These are phyloP conservation scores for Yarrowia divulgata DNA, from an alignment of 805 yeast genomes.

Conservation along the genomic window DNA sequence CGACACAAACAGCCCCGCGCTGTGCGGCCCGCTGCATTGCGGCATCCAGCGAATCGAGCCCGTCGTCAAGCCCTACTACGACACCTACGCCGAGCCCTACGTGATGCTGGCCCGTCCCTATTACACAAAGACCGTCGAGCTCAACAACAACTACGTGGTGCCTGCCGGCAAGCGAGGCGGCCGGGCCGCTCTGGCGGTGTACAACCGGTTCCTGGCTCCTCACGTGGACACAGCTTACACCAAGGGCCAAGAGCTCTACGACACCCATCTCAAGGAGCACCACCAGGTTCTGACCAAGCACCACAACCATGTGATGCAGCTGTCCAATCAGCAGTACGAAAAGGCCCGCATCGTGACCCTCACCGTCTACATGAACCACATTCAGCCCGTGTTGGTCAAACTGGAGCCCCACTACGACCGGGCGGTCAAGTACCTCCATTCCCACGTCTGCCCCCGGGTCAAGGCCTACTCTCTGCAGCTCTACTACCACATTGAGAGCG, in stretches of 20 bases:
- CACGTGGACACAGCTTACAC: slow-evolving; percentile 1
- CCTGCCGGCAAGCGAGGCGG: slow-evolving; percentile 14
- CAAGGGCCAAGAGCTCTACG: slow-evolving; percentile 1
- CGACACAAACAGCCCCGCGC: slow-evolving; percentile 39
- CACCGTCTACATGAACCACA: slow-evolving; percentile 38
- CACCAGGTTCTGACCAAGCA: slow-evolving; percentile 6
- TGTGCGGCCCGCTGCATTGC: slow-evolving; percentile 44
- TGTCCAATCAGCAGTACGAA: slow-evolving; percentile 8
- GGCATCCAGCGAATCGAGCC: slow-evolving; percentile 42
- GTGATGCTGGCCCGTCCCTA: slow-evolving; percentile 31
- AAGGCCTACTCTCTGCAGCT: not conserved
- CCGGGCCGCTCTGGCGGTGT: slow-evolving; percentile 9
- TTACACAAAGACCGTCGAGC: slow-evolving; percentile 14
- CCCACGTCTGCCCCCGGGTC: slow-evolving; percentile 41
- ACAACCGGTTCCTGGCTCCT: slow-evolving; percentile 37
- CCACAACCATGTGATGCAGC: slow-evolving; percentile 7
- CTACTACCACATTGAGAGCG: not conserved
- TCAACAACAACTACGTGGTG: slow-evolving; percentile 38
- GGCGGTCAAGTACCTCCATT: slow-evolving; percentile 6
- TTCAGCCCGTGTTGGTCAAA: slow-evolving; percentile 40
- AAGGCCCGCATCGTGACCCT: not conserved
- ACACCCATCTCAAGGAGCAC: slow-evolving; percentile 13
- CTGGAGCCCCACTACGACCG: slow-evolving; percentile 39
- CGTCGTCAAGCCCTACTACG: slow-evolving; percentile 41
- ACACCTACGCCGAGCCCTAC: slow-evolving; percentile 35